Evolutionary conservation across 805 yeast genomes (phyloP).

Genomic region (Brettanomyces bruxellensis): DNA sequence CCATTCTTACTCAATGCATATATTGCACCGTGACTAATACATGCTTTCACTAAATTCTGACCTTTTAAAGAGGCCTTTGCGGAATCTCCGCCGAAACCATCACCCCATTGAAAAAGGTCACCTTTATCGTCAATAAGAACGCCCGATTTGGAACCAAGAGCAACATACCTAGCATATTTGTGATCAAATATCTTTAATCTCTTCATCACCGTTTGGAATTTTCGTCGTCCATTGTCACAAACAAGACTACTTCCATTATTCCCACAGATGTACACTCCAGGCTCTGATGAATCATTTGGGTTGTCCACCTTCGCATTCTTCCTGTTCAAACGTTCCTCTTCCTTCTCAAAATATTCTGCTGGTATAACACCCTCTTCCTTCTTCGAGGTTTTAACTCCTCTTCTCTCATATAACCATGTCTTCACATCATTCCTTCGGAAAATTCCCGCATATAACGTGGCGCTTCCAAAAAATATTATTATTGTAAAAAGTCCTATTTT

Average conservation of each 20-base stretch:
- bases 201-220: slow-evolving; percentile 38
- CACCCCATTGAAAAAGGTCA: slow-evolving; percentile 66
- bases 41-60: slow-evolving; percentile 33
- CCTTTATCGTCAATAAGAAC: slow-evolving; percentile 63
- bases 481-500: not conserved
- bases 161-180: slow-evolving; percentile 46
- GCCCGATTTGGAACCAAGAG: slow-evolving; percentile 38
- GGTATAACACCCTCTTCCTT: not conserved
- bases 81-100: slow-evolving; percentile 24
- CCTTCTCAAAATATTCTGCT: not conserved
- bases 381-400: not conserved
- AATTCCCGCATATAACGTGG: not conserved
- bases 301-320: slow-evolving; percentile 22
- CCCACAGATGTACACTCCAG: slow-evolving; percentile 63
- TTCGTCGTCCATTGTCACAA: slow-evolving; percentile 6
- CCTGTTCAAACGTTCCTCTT: slow-evolving; percentile 5
- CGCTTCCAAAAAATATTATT: not conserved
- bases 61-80: slow-evolving; percentile 33
- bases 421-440: not conserved
- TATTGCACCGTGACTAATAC: slow-evolving; percentile 44
- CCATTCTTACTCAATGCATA: slow-evolving; percentile 39
- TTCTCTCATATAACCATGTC: not conserved
- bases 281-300: slow-evolving; percentile 31
- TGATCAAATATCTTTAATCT: slow-evolving; percentile 60
- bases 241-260: slow-evolving; percentile 30